Evolutionary conservation across 1,139 yeast genomes (phyloP), one percentile per base, ranked within the genome.

Genomic region (Hemisphaericaspora lyxosophila): DNA sequence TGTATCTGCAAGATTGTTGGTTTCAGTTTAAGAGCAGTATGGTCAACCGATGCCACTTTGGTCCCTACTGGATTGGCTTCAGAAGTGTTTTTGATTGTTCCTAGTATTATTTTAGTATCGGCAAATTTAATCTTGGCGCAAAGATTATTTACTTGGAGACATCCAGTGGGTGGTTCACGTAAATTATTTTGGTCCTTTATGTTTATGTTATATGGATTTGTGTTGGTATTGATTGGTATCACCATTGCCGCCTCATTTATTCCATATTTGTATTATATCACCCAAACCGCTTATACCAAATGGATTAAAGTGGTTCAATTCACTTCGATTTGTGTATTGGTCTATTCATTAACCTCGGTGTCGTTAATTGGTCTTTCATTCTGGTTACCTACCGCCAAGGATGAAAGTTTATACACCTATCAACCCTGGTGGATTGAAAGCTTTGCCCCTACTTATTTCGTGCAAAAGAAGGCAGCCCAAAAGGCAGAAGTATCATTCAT

Each of bases 351-450:
- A 41, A 67, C 73, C 0, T 54, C 72, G 22, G 52, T 63, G 30
- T 40, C 61, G 14, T 66, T 69, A 52, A 57, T 68, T 40, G 60
- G 50, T 3, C 59, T 68, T 49, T 64, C 73, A 2, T 68, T 64
- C 44, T 63, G 67, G 49, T 64, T 69, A 47, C 66, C 68, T 33
- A 73, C 75, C 25, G 63, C 72, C 35, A 68, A 68, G 47, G 75
- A 69, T 53, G 73, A 67, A 45, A 60, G 59, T 40, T 59, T 67
- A 42, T 67, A 67, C 51, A 67, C 73, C 9, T 69, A 66, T 46
- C 75, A 70, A 46, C 73, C 75, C 22, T 69, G 75, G 75, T 70
- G 75, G 75, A 60, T 70, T 44, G 73, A 68, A 48, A 60, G 67
- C 13, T 70, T 70, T 49, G 50, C 58, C 28, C 70, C 73, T n/a